Evolutionary conservation across 345 rosid species (phyloP).

Genomic region (Citrus trifoliata): DNA sequence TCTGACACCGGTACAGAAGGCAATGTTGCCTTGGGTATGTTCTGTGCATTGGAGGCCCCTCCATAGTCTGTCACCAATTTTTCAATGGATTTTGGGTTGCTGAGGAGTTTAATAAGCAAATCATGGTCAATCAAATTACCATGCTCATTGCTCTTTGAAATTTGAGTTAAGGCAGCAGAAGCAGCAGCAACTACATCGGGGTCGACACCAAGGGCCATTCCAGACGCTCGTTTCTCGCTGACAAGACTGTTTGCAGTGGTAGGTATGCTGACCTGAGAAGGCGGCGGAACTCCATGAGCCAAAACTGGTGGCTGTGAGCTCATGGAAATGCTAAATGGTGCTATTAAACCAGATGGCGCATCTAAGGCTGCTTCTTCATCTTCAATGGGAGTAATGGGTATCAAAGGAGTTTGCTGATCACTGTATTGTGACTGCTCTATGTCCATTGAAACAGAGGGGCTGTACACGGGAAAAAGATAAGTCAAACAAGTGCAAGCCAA

Average conservation of each 20-base stretch:
- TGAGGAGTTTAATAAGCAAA: slow-evolving; percentile 72
- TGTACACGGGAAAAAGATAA: slow-evolving; percentile 32
- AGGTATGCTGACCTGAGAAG: slow-evolving; percentile 23
- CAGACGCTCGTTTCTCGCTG: slow-evolving; percentile 35
- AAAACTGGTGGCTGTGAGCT: slow-evolving; percentile 32
- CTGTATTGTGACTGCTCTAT: slow-evolving; percentile 32
- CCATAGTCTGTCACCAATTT: slow-evolving; percentile 56
- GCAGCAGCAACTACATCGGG: slow-evolving; percentile 65
- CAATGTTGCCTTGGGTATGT: slow-evolving; percentile 20
- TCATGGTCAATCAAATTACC: slow-evolving; percentile 75
- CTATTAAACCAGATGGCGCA: slow-evolving; percentile 29
- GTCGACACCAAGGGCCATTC: slow-evolving; percentile 35
- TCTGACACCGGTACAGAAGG: slow-evolving; percentile 19
- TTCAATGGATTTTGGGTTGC: slow-evolving; percentile 77
- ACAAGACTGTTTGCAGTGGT: slow-evolving; percentile 15
- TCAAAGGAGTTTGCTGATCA: slow-evolving; percentile 45
- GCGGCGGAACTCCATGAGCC: slow-evolving; percentile 29
- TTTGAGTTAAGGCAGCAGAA: slow-evolving; percentile 63
- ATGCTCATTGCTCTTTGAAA: slow-evolving; percentile 56
- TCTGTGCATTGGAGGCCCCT: slow-evolving; percentile 38
- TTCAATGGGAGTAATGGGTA: slow-evolving; percentile 81
- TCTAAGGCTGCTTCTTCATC: slow-evolving; percentile 70
- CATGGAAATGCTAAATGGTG: slow-evolving; percentile 20
- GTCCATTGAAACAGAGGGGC: slow-evolving; percentile 57
- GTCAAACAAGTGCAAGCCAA: slow-evolving; percentile 10